phyloP scores from a whole-genome alignment of 2,329 filamentous ascomycete genomes.

The Hymenotorrendiella dingleyae region DNA sequence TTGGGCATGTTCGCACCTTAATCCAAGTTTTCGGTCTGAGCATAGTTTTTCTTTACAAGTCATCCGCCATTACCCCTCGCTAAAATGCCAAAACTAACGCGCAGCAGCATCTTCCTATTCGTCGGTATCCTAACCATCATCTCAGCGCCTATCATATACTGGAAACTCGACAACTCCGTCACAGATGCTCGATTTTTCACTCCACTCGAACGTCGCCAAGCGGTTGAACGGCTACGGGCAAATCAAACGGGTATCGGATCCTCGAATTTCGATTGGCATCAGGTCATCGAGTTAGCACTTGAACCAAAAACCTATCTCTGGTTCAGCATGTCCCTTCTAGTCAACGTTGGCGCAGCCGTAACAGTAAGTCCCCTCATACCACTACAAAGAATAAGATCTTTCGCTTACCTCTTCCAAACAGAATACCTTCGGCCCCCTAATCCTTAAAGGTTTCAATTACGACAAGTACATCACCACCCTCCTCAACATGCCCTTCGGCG shows the following conservation, averaged over 20 bases:
- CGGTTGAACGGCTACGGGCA: constrained; percentile 63
- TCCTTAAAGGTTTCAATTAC: constrained; percentile 33
- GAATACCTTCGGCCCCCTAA: constrained; percentile 5
- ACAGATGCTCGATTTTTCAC: constrained; percentile 50
- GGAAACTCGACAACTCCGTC: constrained; percentile 50
- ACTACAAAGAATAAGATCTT: no score
- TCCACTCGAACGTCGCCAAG: constrained; percentile 60
- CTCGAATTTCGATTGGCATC: constrained; percentile 61
- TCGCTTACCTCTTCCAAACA: no score
- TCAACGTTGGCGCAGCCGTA: constrained; percentile 59
- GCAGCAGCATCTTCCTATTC: constrained; percentile 67
- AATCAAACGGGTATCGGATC: constrained; percentile 74
- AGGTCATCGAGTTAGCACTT: constrained; percentile 47
- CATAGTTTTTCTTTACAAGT: no score
- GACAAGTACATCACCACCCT: constrained; percentile 52
- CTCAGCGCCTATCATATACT: constrained; percentile 53
- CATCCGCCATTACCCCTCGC: no score
- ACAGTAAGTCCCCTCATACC: no score
- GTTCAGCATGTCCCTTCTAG: constrained; percentile 52
- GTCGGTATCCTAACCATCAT: constrained; percentile 53
- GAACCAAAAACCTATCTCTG: constrained; percentile 54
- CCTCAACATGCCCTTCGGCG: constrained; percentile 63
- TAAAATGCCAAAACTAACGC: no score
- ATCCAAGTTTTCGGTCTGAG: no score
- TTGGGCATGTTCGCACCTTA: no score